These are phyloP conservation scores for Beauveria caledonica DNA, from an alignment of 2,329 filamentous ascomycete genomes.

Conservation along the genomic window DNA sequence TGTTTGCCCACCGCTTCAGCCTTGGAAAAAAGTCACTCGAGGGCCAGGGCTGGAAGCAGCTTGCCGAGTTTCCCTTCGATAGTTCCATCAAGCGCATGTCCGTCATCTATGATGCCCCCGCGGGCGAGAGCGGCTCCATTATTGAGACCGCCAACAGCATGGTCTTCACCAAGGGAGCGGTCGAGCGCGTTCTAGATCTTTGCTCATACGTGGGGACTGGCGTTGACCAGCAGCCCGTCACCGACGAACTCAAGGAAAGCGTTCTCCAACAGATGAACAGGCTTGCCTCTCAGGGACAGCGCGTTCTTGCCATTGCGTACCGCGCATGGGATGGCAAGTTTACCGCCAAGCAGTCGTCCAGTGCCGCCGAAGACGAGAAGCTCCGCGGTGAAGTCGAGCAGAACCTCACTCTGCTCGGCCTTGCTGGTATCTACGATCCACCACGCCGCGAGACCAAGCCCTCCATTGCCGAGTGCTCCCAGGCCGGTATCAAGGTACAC, in stretches of 20 bases:
- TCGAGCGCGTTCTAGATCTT: constrained; percentile 51
- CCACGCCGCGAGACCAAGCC: constrained; percentile 71
- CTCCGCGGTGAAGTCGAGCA: constrained; percentile 57
- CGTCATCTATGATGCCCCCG: constrained; percentile 55
- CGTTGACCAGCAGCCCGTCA: constrained; percentile 35
- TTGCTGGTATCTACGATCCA: constrained; percentile 80
- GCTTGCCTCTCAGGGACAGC: constrained; percentile 60
- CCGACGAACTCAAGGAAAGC: constrained; percentile 39
- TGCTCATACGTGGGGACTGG: constrained; percentile 41
- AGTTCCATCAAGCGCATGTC: constrained; percentile 74
- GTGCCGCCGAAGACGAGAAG: constrained; percentile 32
- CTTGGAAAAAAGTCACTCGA: constrained; percentile 47
- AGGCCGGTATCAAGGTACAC: constrained; percentile 69
- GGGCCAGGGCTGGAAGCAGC: constrained; percentile 48
- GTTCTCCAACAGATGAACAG: constrained; percentile 47
- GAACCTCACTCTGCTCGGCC: constrained; percentile 65
- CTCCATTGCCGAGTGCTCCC: constrained; percentile 61
- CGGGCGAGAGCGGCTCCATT: constrained; percentile 29
- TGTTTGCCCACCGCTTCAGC: constrained; percentile 63
- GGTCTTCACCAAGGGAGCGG: constrained; percentile 55
- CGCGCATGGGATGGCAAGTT: constrained; percentile 48
- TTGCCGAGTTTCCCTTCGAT: constrained; percentile 72
- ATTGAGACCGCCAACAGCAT: constrained; percentile 37
- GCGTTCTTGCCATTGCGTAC: constrained; percentile 64
- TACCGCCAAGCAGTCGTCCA: constrained; percentile 25